Conservation (phyloP, 192 early-diverging fungal species). For the Backusella luteola region DNA sequence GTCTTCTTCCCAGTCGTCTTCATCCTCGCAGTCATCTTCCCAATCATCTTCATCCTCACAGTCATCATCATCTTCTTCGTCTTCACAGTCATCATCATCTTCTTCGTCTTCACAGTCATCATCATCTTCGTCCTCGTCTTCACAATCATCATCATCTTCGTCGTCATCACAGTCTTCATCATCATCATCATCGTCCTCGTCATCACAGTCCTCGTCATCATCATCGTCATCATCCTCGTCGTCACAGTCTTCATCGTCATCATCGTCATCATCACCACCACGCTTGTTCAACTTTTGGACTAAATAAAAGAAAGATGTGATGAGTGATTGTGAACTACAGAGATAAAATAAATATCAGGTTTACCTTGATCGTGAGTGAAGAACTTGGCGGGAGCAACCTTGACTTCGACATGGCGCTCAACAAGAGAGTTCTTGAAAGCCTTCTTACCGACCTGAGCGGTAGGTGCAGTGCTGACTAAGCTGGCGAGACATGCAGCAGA, state of each 20-base stretch:
- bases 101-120: background rate
- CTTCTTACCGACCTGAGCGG: background rate
- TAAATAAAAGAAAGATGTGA: background rate
- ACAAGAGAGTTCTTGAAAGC: background rate
- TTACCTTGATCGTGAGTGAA: background rate
- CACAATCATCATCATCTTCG: background rate
- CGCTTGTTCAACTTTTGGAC: background rate
- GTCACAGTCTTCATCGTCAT: background rate
- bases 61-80: background rate
- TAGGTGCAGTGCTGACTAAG: slow-evolving; percentile 13
- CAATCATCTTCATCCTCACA: background rate
- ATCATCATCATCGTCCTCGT: background rate
- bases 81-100: background rate
- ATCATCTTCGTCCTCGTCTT: background rate
- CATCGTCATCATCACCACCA: background rate
- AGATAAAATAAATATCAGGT: background rate
- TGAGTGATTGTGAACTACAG: background rate
- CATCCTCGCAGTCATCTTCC: background rate
- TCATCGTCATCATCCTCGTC: background rate
- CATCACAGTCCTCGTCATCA: background rate
- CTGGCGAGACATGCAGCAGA: slow-evolving; percentile 18
- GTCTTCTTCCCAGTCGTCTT: background rate
- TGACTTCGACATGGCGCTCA: background rate
- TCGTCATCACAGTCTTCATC: background rate
- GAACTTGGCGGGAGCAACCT: background rate